Base-by-base conservation (phyloP, 352 stramenopile species). In the Phytophthora palmivora region DNA sequence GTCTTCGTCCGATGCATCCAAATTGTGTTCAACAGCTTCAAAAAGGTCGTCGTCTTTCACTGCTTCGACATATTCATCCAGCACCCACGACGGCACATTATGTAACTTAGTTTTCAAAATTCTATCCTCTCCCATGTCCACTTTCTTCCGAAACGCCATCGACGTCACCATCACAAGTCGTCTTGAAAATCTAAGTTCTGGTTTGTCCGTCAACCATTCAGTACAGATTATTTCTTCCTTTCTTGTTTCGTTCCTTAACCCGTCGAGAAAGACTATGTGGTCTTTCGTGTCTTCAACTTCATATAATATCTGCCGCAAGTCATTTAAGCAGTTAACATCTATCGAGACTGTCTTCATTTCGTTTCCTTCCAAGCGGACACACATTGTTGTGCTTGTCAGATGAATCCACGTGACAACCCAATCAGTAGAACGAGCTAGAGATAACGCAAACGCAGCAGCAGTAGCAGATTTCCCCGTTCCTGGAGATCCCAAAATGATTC, bases 241-340 rank as follows among this genome's bases (percentile, higher is more conserved):
- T n/a, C n/a, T n/a, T n/a, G n/a, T n/a, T n/a, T 22, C 45, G 42
- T 46, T 53, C 4, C 9, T 16, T n/a, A 7, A 53, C 10, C 42
- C 53, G 53, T 60, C 41, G 18, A 60, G 41, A 60, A 60, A 46
- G 33, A 45, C 39, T 15, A 51, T 45, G 41, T 60, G 41, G 14
- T 44, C 8, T 30, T 60, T 60, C 16, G 19, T 34, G 12, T 39
- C 9, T 6, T 58, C 50, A 30, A 43, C 24, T n/a, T 50, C 38
- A 9, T 16, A 12, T 19, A 58, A 41, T 4, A 50, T 24, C 12
- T 30, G 10, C 3, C 4, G 2, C 15, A 19, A 18, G 5, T 16
- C 30, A 14, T 43, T 10, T 15, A 9, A 32, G 26, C n/a, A n/a
- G n/a, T n/a, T n/a, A n/a, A 8, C 26, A 32, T 8, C 4, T 9